A percentile compares a stretch with the other conserved stretches of the same genome.
Conservation (phyloP, 2,329 filamentous ascomycete species). For the Trichophyton mentagrophytes region DNA sequence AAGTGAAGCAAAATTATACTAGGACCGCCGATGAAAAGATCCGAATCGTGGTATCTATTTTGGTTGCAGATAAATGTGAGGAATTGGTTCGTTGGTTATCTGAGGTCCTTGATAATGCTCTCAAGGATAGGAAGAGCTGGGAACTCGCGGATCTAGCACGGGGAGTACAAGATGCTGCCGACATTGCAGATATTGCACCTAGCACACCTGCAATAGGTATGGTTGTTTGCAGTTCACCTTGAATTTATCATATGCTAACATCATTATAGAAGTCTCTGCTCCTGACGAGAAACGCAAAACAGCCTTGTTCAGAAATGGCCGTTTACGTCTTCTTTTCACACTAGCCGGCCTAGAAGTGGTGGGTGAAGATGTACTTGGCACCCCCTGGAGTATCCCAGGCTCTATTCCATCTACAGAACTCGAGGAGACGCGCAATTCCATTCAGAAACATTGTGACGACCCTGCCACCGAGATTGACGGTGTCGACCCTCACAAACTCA, state of each 20-base stretch:
- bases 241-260: constrained; percentile 13
- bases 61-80: constrained; percentile 66
- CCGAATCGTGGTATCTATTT: constrained; percentile 61
- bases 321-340: constrained; percentile 72
- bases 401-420: constrained; percentile 52
- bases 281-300: constrained; percentile 54
- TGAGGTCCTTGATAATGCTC: constrained; percentile 53
- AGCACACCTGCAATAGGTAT: constrained; percentile 32
- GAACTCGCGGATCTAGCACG: constrained; percentile 48
- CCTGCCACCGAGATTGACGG: constrained; percentile 68
- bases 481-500: constrained; percentile 58
- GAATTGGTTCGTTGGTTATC: constrained; percentile 75
- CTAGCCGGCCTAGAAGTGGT: constrained; percentile 57
- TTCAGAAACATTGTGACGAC: constrained; percentile 65
- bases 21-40: constrained; percentile 54
- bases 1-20: constrained; percentile 61
- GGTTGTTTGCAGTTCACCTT: constrained; percentile 18
- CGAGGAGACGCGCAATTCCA: constrained; percentile 54
- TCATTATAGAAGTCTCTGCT: constrained; percentile 44
- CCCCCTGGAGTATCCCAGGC: constrained; percentile 64
- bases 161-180: constrained; percentile 40
- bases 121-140: constrained; percentile 64
- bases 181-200: constrained; percentile 16
- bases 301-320: constrained; percentile 79
- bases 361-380: constrained; percentile 61